Evolutionary conservation across 1,284 basidiomycete genomes (phyloP).

Genomic region (Ustilago trichophora): DNA sequence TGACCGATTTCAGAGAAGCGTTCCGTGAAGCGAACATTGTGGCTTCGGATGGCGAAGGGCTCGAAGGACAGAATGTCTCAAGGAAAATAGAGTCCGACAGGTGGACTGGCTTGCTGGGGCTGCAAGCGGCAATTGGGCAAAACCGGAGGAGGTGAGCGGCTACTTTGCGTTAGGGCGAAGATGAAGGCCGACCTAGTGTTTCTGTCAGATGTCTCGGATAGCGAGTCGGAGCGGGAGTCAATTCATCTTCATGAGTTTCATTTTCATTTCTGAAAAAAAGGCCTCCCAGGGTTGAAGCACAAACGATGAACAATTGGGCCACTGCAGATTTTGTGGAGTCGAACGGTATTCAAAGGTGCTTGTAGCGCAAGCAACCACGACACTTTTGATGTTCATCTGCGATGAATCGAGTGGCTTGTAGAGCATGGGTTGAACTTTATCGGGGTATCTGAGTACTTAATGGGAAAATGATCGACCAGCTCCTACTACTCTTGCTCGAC

Average conservation of each 20-base stretch:
- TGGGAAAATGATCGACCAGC: neutral
- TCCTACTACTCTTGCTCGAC: too few relatives aligned
- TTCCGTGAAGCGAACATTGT: constrained; percentile 1
- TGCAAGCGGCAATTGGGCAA: constrained; percentile 12
- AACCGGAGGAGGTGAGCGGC: neutral
- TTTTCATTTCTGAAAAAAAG: too few relatives aligned
- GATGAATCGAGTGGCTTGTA: too few relatives aligned
- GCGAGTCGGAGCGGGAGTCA: constrained; percentile 8
- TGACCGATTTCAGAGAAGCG: neutral
- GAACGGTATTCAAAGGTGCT: too few relatives aligned
- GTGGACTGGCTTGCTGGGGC: constrained; percentile 1
- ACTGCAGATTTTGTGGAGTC: too few relatives aligned
- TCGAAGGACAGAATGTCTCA: constrained; percentile 8
- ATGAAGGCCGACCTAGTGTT: neutral
- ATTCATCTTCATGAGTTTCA: too few relatives aligned
- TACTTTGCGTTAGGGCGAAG: neutral
- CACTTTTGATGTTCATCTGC: too few relatives aligned
- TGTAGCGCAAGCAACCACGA: too few relatives aligned
- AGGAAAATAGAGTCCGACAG: neutral
- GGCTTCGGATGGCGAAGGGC: constrained; percentile 6
- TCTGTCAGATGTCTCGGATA: constrained; percentile 14
- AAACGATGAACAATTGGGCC: too few relatives aligned
- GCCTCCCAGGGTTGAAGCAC: too few relatives aligned
- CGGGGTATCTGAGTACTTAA: too few relatives aligned
- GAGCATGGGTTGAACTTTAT: too few relatives aligned